Percentiles rank a stretch among this genome's conserved stretches.
Conservation (phyloP, 352 stramenopile genomes). For the Globisporangium middletonii region DNA sequence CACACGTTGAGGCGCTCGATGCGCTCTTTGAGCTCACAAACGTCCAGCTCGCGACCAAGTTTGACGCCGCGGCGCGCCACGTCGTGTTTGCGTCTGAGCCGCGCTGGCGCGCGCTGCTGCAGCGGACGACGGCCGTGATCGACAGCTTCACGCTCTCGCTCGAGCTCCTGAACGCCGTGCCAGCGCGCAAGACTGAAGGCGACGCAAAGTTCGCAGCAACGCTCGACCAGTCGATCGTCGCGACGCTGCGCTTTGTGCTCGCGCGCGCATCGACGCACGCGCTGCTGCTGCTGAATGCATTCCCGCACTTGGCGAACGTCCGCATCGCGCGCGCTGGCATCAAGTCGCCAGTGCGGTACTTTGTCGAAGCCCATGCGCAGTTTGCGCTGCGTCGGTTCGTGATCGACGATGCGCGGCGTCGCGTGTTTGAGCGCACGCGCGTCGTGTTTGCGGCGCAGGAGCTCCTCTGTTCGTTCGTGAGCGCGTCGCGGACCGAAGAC, state of each 20-base stretch:
- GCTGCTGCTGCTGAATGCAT: conserved; percentile 41
- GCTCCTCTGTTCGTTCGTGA: conserved; percentile 55
- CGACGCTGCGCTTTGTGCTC: conserved; percentile 29
- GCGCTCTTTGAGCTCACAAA: conserved; percentile 45
- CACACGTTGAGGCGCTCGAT: conserved; percentile 38
- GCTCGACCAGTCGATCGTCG: conserved; percentile 35
- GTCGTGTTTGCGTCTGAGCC: conserved; percentile 36
- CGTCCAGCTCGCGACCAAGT: conserved; percentile 36
- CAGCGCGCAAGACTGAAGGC: conserved; percentile 25
- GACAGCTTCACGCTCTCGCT: conserved; percentile 53
- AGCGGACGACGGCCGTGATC: conserved; percentile 29
- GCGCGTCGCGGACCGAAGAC: conserved; percentile 53
- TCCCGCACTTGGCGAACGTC: conserved; percentile 45
- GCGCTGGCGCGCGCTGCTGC: conserved; percentile 37
- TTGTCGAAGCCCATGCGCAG: conserved; percentile 43
- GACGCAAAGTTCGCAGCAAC: conserved; percentile 14
- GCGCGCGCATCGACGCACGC: conserved; percentile 26
- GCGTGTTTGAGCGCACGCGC: conserved; percentile 33
- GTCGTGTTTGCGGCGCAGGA: conserved; percentile 41
- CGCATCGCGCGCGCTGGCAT: conserved; percentile 33
- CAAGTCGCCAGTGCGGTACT: conserved; percentile 40
- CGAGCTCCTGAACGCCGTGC: conserved; percentile 39
- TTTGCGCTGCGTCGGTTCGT: conserved; percentile 55
- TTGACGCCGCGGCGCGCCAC: conserved; percentile 22
- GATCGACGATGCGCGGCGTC: conserved; percentile 40